Base-by-base conservation (phyloP, 768 basidiomycete genomes). In the Favolaschia claudopus region DNA sequence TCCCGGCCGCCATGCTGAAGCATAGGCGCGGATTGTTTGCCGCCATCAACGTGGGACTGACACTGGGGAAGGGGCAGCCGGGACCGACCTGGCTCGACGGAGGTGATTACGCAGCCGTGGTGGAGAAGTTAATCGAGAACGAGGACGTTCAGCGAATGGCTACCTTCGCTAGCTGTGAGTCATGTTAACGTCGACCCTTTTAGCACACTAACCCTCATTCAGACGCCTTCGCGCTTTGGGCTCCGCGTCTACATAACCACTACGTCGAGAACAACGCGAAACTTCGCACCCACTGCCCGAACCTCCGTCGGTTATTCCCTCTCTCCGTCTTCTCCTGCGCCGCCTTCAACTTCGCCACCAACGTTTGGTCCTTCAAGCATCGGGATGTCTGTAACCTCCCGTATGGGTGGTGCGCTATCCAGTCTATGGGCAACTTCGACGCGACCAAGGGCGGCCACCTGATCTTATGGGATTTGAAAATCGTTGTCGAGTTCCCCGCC, bases 1-100 rank as follows among this genome's bases (percentile, higher is more conserved):
- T 55, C 28, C 53, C 53, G 12, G 43, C 43, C 0, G 4, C 43
- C 7, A 36, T 55, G 33, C 19, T 22, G 13, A 2, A 8, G 19
- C 53, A 55, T 22, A 24, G 43, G 1, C 53, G 43, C 19, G 53
- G 53, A 3, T 34, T 37, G 7, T 55, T 55, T 12, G 33, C 53
- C 25, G 53, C 53, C 3, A 34, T 55, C 32, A 46, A 34, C 42
- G 32, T 44, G 3, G 52, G 52, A 7, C 12, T 44, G 5, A 5
- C 17, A 0, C 36, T 15, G 20, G 43, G 53, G 9, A 44, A 55
- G 19, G 53, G 53, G 20, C 43, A 44, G 25, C 17, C 32, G 4
- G 33, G 5, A 12, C 53, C 33, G 0, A 4, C 28, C 12, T 36
- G 42, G 32, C 32, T 55, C 17, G 29, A 45, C n/a, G 34, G 34